Evolutionary conservation across 495 filamentous ascomycete genomes (phyloP).

Genomic region (Aspergillus cavernicola): DNA sequence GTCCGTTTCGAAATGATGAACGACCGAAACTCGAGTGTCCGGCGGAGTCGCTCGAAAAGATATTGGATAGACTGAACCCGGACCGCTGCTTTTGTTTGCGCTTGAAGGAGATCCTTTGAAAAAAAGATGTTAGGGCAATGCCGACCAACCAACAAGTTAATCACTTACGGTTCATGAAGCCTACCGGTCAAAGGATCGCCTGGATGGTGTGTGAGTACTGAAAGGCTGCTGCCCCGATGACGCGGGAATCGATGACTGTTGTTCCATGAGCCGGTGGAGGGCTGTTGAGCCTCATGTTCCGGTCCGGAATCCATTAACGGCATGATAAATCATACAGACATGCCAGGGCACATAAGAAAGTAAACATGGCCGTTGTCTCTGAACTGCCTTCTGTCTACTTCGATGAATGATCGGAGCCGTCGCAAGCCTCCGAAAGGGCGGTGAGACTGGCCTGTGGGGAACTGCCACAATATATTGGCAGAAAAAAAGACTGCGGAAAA

Average conservation of each 20-base stretch:
- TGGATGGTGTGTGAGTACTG: slow-evolving; percentile 6
- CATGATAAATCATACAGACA: slow-evolving; percentile 16
- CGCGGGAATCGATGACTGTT: slow-evolving; percentile 8
- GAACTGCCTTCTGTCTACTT: neutral
- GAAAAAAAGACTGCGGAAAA: slow-evolving; percentile 34
- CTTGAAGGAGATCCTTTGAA: slow-evolving; percentile 72
- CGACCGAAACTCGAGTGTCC: slow-evolving; percentile 22
- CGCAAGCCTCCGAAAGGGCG: slow-evolving; percentile 35
- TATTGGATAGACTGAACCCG: slow-evolving; percentile 54
- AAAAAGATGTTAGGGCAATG: slow-evolving; percentile 4
- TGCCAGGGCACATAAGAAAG: slow-evolving; percentile 10
- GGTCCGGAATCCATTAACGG: slow-evolving; percentile 12
- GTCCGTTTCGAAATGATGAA: slow-evolving; percentile 23
- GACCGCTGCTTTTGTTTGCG: slow-evolving; percentile 66
- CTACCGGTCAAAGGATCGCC: slow-evolving; percentile 51
- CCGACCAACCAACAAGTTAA: neutral
- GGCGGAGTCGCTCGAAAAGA: slow-evolving; percentile 33
- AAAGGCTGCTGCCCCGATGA: slow-evolving; percentile 6
- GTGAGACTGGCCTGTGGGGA: slow-evolving; percentile 32
- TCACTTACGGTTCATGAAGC: slow-evolving; percentile 42
- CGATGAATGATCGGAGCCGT: slow-evolving; percentile 19
- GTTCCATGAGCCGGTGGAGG: slow-evolving; percentile 9
- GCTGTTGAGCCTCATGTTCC: slow-evolving; percentile 13
- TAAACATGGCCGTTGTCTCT: slow-evolving; percentile 17
- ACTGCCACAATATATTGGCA: slow-evolving; percentile 30